Base-by-base conservation (phyloP, 805 yeast genomes). In the Saccharomycopsis fermentans region DNA sequence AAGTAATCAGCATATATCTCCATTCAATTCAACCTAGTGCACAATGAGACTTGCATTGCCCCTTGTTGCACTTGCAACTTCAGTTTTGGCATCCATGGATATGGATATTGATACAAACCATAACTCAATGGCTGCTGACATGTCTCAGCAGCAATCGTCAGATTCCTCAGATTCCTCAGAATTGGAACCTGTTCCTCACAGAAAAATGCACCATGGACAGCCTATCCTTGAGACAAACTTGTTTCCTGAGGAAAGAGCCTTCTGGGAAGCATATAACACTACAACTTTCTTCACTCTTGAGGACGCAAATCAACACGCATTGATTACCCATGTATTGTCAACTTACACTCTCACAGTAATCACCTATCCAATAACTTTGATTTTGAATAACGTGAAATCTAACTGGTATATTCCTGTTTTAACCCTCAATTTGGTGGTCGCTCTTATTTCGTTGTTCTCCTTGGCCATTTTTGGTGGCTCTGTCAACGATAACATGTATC, bases 221-320 rank as follows among this genome's bases (percentile, higher is more conserved):
- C 91, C 96, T 1, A 87, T 91, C 50, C 74, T 90, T 52, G 68
- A 78, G 60, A 85, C 87, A 1, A 66, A 80, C 19, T 76, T 91
- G 54, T 77, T 83, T 17, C 85, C 91, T 0, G 86, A 82, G 52
- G 96, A 90, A 69, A 73, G 82, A 58, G 68, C 77, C 29, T 91
- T 79, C 70, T 91, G 97, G 97, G 83, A 82, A 54, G 68, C 71
- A 27, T 91, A 90, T 71, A 82, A 87, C 66, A 82, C 95, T 14
- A 85, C 92, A 1, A 83, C 89, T 2, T 90, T 78, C 69, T 82
- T 88, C 71, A 82, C 80, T 6, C 67, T 80, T 12, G 77, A 76
- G 0, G 64, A 78, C 1, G 77, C 81, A 3, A 77, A 77, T 63
- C 78, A 81, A 58, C 59, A 74, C 14, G 77, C 83, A 1, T 71